phyloP scores from a whole-genome alignment of 2,329 filamentous ascomycete genomes.

The Paracamarosporium sp. region DNA sequence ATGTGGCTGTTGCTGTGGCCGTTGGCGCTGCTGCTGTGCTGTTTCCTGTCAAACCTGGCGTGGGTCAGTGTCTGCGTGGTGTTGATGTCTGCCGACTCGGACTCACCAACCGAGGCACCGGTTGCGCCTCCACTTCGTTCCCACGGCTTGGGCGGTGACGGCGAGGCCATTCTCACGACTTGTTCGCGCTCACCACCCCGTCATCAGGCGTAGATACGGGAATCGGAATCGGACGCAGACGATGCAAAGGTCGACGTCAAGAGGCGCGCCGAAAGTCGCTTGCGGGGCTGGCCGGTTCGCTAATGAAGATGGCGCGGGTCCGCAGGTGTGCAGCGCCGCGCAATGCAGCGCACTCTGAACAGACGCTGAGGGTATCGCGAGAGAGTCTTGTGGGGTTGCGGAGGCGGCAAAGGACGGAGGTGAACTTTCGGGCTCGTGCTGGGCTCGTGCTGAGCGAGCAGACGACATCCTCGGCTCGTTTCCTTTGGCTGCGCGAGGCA shows the following conservation, averaged over 20 bases:
- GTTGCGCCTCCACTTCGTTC: conserved; percentile 74
- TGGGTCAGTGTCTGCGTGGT: conserved; percentile 30
- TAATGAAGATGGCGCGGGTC: conserved; percentile 8
- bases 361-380: neutral
- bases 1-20: conserved; percentile 45
- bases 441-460: neutral
- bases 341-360: neutral
- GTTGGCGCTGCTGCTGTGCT: conserved; percentile 49
- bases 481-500: conserved; percentile 5
- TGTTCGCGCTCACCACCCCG: conserved; percentile 31
- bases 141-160: conserved; percentile 96
- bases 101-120: conserved; percentile 48
- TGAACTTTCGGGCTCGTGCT: neutral
- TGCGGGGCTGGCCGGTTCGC: conserved; percentile 31
- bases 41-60: conserved; percentile 41
- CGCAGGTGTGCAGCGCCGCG: neutral
- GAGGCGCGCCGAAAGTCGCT: conserved; percentile 24
- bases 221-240: conserved; percentile 9
- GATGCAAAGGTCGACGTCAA: conserved; percentile 19
- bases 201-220: conserved; percentile 20
- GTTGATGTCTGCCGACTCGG: conserved; percentile 18
- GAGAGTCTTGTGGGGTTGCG: neutral
- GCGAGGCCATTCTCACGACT: conserved; percentile 58
- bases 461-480: conserved; percentile 10
- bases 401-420: conserved; percentile 2